These are phyloP conservation scores for Pelagophyceae sp. DNA, from an alignment of 352 stramenopile genomes.

Conservation along the genomic window DNA sequence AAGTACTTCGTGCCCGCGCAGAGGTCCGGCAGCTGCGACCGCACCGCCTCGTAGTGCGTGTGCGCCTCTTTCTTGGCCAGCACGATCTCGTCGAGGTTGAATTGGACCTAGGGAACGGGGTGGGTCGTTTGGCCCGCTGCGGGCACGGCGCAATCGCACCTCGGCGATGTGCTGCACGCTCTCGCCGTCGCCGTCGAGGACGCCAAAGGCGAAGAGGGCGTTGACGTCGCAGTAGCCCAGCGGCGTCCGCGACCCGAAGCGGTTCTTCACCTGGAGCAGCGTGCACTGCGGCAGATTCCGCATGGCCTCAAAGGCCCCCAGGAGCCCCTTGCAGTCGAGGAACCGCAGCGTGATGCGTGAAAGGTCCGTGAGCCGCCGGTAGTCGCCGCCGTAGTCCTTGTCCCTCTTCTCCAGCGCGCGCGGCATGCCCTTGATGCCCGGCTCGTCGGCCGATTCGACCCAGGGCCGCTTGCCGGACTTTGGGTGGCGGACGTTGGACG, in stretches of 20 bases:
- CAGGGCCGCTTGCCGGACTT: neutral
- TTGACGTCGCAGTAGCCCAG: conserved; percentile 1
- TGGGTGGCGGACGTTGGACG: too few species aligned
- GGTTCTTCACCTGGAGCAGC: neutral
- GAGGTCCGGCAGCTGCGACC: neutral
- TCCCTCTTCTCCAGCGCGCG: neutral
- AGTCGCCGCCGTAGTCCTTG: conserved; percentile 5
- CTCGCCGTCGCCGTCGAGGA: too few species aligned
- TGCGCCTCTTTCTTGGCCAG: neutral
- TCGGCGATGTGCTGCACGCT: neutral
- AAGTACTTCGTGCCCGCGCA: neutral
- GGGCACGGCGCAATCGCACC: too few species aligned
- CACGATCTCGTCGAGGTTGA: neutral
- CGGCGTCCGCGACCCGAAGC: conserved; percentile 3
- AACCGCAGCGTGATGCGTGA: neutral
- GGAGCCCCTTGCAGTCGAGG: neutral
- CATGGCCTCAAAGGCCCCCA: neutral
- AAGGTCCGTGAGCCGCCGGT: neutral
- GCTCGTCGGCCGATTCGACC: neutral
- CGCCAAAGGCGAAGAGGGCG: too few species aligned
- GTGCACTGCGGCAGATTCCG: too few species aligned
- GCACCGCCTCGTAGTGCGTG: neutral
- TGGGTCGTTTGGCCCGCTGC: neutral
- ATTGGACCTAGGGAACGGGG: neutral
- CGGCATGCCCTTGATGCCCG: neutral